Conservation (phyloP, 2,329 filamentous ascomycete species). For the Torrubiella hemipterigena region DNA sequence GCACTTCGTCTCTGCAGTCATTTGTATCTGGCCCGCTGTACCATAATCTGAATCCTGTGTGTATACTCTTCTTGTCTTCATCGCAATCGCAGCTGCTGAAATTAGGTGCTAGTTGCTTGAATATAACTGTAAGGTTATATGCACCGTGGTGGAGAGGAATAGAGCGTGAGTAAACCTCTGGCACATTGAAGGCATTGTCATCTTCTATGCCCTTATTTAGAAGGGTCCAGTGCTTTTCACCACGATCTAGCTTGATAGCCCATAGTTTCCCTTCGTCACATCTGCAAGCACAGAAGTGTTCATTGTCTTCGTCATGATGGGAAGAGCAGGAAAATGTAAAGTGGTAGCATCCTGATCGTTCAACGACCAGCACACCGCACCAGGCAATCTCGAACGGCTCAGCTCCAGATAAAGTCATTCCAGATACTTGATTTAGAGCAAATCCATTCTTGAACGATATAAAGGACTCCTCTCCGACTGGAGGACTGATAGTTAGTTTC, state of each 20-base stretch:
- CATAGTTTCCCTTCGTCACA: conserved; percentile 1
- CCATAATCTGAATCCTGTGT: conserved; percentile 1
- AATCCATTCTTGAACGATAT: conserved; percentile 5
- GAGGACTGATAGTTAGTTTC: not conserved
- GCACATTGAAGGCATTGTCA: not conserved
- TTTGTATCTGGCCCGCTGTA: conserved; percentile 2
- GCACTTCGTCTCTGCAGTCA: not conserved
- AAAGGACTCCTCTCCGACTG: not conserved
- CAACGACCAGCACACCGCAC: conserved; percentile 1
- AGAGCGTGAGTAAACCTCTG: not conserved
- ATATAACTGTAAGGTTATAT: not conserved
- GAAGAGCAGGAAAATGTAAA: conserved; percentile 3
- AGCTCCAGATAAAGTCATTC: conserved; percentile 1
- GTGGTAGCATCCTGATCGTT: conserved; percentile 2
- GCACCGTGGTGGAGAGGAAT: conserved; percentile 1
- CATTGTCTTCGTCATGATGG: not conserved
- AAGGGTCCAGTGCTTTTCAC: conserved; percentile 1
- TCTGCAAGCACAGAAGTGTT: not conserved
- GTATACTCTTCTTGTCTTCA: conserved; percentile 1
- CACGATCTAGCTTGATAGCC: conserved; percentile 1
- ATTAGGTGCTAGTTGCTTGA: conserved; percentile 2
- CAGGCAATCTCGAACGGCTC: conserved; percentile 2
- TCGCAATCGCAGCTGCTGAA: conserved; percentile 5
- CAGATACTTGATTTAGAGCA: conserved; percentile 1
- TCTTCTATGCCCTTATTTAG: not conserved